Percentiles rank a stretch among this genome's conserved stretches.
Evolutionary conservation across 257 asterid species (phyloP).

Genomic region (Prunella vulgaris): DNA sequence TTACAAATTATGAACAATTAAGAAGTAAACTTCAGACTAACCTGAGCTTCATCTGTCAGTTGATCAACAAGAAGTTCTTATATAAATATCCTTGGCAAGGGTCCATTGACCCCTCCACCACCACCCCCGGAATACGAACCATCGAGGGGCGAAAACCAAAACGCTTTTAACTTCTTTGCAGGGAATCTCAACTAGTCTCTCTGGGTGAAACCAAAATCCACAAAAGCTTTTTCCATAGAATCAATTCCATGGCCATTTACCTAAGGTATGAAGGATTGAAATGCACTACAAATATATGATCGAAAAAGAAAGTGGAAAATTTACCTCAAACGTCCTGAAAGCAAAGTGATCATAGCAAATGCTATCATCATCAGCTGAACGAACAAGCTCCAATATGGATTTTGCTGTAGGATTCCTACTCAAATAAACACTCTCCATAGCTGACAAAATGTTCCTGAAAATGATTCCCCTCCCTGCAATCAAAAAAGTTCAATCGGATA

Average conservation of each 20-base stretch:
- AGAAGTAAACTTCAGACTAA: too few relatives aligned
- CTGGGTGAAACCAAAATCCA: slow-evolving; percentile 75
- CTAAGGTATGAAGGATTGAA: slow-evolving; percentile 26
- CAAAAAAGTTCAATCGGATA: not conserved
- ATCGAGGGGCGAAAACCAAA: too few relatives aligned
- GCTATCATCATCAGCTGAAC: slow-evolving; percentile 54
- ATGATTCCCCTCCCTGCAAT: slow-evolving; percentile 78
- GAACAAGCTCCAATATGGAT: slow-evolving; percentile 70
- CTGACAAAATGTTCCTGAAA: slow-evolving; percentile 63
- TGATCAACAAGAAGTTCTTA: slow-evolving; percentile 94
- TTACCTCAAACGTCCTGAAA: slow-evolving; percentile 82
- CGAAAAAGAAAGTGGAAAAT: too few relatives aligned
- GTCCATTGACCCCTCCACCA: slow-evolving; percentile 64
- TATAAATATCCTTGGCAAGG: slow-evolving; percentile 89
- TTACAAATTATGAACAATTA: too few relatives aligned
- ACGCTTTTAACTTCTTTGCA: too few relatives aligned
- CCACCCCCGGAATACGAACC: slow-evolving; percentile 21
- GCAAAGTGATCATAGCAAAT: slow-evolving; percentile 92
- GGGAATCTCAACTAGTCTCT: slow-evolving; percentile 89
- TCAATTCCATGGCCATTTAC: slow-evolving; percentile 83
- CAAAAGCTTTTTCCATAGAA: slow-evolving; percentile 68
- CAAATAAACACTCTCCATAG: slow-evolving; percentile 71
- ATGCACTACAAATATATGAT: not conserved
- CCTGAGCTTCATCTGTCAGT: too few relatives aligned
- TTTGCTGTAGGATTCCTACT: slow-evolving; percentile 80